Conservation (phyloP, 2,329 filamentous ascomycete genomes). For the Leptographium lundbergii region DNA sequence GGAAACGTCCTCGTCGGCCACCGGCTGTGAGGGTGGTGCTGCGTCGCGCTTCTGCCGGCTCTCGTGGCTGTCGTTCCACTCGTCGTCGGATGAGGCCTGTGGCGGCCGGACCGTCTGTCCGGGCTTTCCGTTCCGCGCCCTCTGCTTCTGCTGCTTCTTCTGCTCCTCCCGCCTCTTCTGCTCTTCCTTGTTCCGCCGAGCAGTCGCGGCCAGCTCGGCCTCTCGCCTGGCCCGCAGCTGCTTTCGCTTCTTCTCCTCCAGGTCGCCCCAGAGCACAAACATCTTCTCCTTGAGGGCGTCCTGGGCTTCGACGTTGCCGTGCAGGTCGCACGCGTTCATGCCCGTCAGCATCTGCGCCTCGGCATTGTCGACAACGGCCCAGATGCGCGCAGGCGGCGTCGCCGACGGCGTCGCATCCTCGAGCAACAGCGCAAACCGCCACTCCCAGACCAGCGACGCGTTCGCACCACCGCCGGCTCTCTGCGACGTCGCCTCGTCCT, state of each 20-base stretch:
- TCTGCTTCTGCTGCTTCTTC: conserved; percentile 11
- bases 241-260: conserved; percentile 54
- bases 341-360: conserved; percentile 35
- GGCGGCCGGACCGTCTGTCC: conserved; percentile 18
- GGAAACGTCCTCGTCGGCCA: too few relatives aligned
- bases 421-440: conserved; percentile 69
- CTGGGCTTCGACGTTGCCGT: conserved; percentile 34
- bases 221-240: conserved; percentile 17
- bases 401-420: conserved; percentile 50
- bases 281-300: conserved; percentile 52
- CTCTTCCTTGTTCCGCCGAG: background rate
- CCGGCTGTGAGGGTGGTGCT: too few relatives aligned
- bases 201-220: conserved; percentile 24
- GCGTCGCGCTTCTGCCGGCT: background rate
- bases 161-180: conserved; percentile 13
- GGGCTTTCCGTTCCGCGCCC: background rate
- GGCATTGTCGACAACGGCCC: conserved; percentile 53
- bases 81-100: conserved; percentile 25
- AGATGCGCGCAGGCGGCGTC: conserved; percentile 38
- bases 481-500: conserved; percentile 16
- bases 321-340: conserved; percentile 42
- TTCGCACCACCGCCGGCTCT: conserved; percentile 12
- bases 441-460: conserved; percentile 50
- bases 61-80: conserved; percentile 11
- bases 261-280: conserved; percentile 72